Evolutionary conservation across 1,284 basidiomycete genomes (phyloP), one percentile per base, ranked within the genome.

Genomic region (Heliocybe sulcata): DNA sequence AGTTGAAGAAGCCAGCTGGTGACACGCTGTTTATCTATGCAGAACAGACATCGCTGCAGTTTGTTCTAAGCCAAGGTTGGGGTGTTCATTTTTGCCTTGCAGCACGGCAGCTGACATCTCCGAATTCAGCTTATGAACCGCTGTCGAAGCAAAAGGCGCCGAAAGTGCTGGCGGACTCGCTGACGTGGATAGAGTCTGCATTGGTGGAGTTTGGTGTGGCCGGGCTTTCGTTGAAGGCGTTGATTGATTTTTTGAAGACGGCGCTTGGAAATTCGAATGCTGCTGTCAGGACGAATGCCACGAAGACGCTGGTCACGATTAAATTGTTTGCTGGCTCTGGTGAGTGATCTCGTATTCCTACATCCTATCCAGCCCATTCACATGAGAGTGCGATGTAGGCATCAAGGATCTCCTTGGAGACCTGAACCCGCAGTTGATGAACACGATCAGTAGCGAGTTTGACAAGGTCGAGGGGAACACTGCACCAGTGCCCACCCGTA

Each of bases 1-100:
- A 99, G 71, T 74, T 99, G 59, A 99, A 98, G 77, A 98, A 95
- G 66, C 89, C 95, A 1, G 92, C 96, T n/a, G 91, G 93, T 31
- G 97, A 99, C 52, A 81, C 92, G 0, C 74, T 99, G 16, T 65
- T 82, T 1, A 65, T 81, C 0, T 97, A 94, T 64, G 87, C 93
- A 0, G 97, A 99, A 72, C 94, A 90, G 72, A 94, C 92, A 0
- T 97, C 94, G 1, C 73, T 98, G 54, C 94, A 96, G 53, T 98
- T 99, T 67, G 91, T 99, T 12, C 79, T 99, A 1, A 83, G 83
- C 55, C 96, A 98, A 77, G 90, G 94, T 93, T n/a, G 63, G 56
- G 79, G 69, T 27, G 55, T 10, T 51, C 22, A 33, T 33, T 45
- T 50, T 54, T 16, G 14, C 42, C 29, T 54, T 57, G 6, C 55